phyloP scores from a whole-genome alignment of 1,139 yeast genomes.

The Taiozyma sp. region DNA sequence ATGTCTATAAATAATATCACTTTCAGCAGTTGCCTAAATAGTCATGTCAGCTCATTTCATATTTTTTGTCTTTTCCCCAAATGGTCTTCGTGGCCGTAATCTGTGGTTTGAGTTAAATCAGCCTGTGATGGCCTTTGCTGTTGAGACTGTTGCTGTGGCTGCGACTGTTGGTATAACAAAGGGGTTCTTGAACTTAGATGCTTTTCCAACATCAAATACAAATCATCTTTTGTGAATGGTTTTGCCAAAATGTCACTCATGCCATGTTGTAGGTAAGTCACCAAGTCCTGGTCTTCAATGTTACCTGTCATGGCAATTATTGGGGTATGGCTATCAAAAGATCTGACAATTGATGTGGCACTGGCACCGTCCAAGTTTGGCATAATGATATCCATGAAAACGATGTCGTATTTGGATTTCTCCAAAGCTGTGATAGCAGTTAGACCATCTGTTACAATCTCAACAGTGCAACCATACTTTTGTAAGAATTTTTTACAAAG shows the following conservation, averaged over 20 bases:
- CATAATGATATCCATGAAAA: conserved; percentile 91
- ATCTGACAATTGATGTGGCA: conserved; percentile 81
- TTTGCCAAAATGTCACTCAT: conserved; percentile 90
- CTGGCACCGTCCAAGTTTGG: conserved; percentile 94
- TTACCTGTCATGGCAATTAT: conserved; percentile 94
- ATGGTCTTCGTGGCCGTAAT: conserved; percentile 18
- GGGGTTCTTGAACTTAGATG: conserved; percentile 45
- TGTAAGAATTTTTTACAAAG: conserved; percentile 73
- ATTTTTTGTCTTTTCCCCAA: conserved; percentile 27
- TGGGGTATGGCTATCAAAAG: conserved; percentile 80
- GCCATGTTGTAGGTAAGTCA: conserved; percentile 80
- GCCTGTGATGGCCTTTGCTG: conserved; percentile 6
- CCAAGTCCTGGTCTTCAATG: conserved; percentile 74
- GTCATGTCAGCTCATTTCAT: conserved; percentile 2
- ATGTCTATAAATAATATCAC: no score
- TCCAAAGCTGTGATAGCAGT: conserved; percentile 83
- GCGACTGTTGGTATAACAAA: conserved; percentile 27
- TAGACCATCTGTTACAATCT: conserved; percentile 88
- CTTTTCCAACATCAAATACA: conserved; percentile 69
- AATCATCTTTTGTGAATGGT: conserved; percentile 85
- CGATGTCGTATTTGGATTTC: conserved; percentile 71
- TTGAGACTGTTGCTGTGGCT: conserved; percentile 18
- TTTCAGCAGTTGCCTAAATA: background rate
- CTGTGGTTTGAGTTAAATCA: background rate
- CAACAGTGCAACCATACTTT: conserved; percentile 89